Evolutionary conservation across 441 rosid species (phyloP).

Genomic region (Codiaeum variegatum): DNA sequence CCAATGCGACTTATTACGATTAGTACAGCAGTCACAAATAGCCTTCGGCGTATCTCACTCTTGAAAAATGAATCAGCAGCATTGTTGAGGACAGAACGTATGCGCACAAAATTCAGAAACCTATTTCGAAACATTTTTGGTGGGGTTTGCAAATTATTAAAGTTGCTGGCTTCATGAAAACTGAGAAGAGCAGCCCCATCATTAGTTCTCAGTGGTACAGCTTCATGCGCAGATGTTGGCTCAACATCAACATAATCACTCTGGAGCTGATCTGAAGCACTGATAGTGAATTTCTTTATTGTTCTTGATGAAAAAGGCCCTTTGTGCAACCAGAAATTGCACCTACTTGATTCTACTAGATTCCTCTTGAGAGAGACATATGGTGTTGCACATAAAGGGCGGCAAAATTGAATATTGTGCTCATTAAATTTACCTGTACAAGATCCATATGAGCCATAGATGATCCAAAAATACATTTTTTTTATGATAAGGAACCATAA

Average conservation of each 20-base stretch:
- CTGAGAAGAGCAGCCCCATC: slow-evolving; percentile 23
- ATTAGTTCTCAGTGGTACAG: slow-evolving; percentile 30
- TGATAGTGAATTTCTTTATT: slow-evolving; percentile 28
- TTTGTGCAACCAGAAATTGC: slow-evolving; percentile 22
- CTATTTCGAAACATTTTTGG: slow-evolving; percentile 65
- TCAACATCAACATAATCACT: slow-evolving; percentile 38
- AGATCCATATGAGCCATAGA: slow-evolving; percentile 11
- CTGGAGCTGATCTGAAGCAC: slow-evolving; percentile 43
- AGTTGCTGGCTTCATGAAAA: slow-evolving; percentile 23
- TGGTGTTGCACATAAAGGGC: slow-evolving; percentile 21
- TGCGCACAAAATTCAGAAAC: slow-evolving; percentile 63
- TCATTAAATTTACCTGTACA: slow-evolving; percentile 33
- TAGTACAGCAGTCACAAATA: slow-evolving; percentile 69
- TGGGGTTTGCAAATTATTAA: slow-evolving; percentile 25
- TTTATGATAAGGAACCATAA: neutral
- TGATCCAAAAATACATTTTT: slow-evolving; percentile 5
- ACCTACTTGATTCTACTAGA: slow-evolving; percentile 24
- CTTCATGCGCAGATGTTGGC: slow-evolving; percentile 32
- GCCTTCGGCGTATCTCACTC: slow-evolving; percentile 85
- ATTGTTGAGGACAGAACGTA: slow-evolving; percentile 64
- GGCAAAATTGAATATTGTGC: slow-evolving; percentile 18
- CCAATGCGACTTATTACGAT: slow-evolving; percentile 81
- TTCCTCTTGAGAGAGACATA: slow-evolving; percentile 26
- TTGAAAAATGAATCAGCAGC: slow-evolving; percentile 81
- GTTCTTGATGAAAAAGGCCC: slow-evolving; percentile 24